Evolutionary conservation across 2,329 filamentous ascomycete species (phyloP).

Genomic region (Colletotrichum limetticola): DNA sequence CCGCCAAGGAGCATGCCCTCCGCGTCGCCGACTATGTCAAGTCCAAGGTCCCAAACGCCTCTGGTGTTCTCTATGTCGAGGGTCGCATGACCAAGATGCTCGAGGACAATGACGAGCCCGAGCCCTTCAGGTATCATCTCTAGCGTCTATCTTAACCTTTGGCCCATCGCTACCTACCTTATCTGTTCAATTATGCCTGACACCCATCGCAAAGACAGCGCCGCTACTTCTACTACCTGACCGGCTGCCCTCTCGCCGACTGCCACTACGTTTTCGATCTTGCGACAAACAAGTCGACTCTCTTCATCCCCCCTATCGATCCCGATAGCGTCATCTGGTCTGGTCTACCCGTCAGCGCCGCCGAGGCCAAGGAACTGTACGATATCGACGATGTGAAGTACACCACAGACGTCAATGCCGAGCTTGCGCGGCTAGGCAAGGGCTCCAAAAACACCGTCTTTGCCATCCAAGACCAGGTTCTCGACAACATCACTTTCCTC

Average conservation of each 20-base stretch:
- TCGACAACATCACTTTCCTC: conserved; percentile 76
- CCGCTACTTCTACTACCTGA: conserved; percentile 94
- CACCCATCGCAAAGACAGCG: conserved; percentile 71
- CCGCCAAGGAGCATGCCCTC: conserved; percentile 87
- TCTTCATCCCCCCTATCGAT: conserved; percentile 92
- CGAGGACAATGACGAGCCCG: conserved; percentile 88
- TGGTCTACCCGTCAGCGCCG: conserved; percentile 81
- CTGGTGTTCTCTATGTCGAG: conserved; percentile 89
- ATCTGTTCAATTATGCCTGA: neutral
- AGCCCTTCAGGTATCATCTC: conserved; percentile 76
- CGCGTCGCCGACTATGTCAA: conserved; percentile 85
- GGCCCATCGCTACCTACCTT: too few species aligned
- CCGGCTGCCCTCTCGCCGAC: conserved; percentile 84
- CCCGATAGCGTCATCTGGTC: conserved; percentile 94
- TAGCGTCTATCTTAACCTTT: neutral
- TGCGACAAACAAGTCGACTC: conserved; percentile 74
- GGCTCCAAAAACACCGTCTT: conserved; percentile 66
- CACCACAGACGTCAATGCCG: conserved; percentile 79
- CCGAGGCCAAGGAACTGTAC: conserved; percentile 81
- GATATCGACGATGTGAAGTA: conserved; percentile 84
- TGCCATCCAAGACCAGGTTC: conserved; percentile 83
- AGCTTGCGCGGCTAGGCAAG: conserved; percentile 65
- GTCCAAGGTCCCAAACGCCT: conserved; percentile 69
- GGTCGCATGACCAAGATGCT: conserved; percentile 82
- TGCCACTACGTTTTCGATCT: conserved; percentile 86